Evolutionary conservation across 176 grass and related monocot species (phyloP).

Genomic region (Triticum monococcum): DNA sequence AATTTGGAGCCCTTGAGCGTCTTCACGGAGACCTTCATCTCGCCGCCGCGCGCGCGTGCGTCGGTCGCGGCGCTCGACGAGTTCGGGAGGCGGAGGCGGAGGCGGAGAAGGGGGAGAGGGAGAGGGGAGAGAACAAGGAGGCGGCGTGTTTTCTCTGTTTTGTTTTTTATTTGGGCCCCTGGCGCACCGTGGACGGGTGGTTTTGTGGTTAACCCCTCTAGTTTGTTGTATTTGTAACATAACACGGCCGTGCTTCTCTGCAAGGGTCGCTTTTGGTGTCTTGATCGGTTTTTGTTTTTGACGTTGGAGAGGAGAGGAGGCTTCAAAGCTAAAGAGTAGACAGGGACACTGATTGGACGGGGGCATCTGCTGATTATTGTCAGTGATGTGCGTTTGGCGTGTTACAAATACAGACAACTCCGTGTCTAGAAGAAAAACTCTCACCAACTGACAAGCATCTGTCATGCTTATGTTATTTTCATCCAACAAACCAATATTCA

Average conservation of each 20-base stretch:
- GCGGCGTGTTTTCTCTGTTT: slow-evolving; percentile 19
- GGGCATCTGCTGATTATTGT: background rate
- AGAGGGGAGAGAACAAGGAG: background rate
- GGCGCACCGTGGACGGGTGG: background rate
- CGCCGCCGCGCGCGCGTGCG: background rate
- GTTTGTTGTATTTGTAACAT: background rate
- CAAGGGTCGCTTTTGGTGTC: background rate
- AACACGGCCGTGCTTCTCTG: background rate
- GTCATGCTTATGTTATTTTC: too few species aligned
- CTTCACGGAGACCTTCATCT: slow-evolving; percentile 86
- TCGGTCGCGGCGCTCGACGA: slow-evolving; percentile 1
- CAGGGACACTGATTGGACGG: background rate
- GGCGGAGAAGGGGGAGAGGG: background rate
- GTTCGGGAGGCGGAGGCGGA: slow-evolving; percentile 5
- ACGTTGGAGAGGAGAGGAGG: background rate
- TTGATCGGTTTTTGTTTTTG: background rate
- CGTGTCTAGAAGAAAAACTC: too few species aligned
- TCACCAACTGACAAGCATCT: too few species aligned
- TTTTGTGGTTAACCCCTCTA: slow-evolving; percentile 8
- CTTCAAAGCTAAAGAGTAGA: background rate
- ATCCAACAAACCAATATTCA: too few species aligned
- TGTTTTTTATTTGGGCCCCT: slow-evolving; percentile 26
- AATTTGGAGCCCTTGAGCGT: slow-evolving; percentile 76
- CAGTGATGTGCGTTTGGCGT: background rate
- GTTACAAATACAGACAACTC: too few species aligned